Percentiles rank a stretch among this genome's conserved stretches.
phyloP scores from a whole-genome alignment of 2,329 filamentous ascomycete genomes.

The Akanthomyces lecanii region DNA sequence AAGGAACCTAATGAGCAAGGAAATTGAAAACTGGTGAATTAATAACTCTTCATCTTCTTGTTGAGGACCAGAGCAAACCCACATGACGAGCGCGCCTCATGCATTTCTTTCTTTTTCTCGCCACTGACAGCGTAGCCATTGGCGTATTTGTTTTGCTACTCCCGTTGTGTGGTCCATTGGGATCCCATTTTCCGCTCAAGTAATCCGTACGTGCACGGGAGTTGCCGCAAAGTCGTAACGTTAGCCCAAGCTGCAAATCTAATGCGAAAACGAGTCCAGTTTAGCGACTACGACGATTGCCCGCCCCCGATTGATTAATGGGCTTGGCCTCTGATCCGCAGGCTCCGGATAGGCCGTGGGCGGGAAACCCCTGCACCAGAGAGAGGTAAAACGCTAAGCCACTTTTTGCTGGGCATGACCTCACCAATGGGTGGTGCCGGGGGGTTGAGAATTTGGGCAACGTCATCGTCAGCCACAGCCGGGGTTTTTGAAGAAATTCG shows the following conservation, averaged over 20 bases:
- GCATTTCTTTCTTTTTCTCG: no score
- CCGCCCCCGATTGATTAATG: neutral
- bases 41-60: neutral
- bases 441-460: neutral
- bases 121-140: no score
- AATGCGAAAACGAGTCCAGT: neutral
- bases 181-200: no score
- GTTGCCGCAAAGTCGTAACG: neutral
- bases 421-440: neutral
- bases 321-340: neutral
- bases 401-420: slow-evolving; percentile 4
- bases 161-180: no score
- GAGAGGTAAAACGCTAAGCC: neutral
- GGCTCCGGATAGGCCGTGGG: neutral
- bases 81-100: no score
- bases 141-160: no score
- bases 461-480: slow-evolving; percentile 4
- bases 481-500: neutral
- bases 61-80: no score
- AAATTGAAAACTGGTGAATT: no score
- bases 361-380: neutral
- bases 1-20: no score
- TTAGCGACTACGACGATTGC: no score
- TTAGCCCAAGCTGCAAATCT: neutral
- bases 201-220: neutral